phyloP scores from a whole-genome alignment of 768 basidiomycete species.

The Dentipellis fragilis region DNA sequence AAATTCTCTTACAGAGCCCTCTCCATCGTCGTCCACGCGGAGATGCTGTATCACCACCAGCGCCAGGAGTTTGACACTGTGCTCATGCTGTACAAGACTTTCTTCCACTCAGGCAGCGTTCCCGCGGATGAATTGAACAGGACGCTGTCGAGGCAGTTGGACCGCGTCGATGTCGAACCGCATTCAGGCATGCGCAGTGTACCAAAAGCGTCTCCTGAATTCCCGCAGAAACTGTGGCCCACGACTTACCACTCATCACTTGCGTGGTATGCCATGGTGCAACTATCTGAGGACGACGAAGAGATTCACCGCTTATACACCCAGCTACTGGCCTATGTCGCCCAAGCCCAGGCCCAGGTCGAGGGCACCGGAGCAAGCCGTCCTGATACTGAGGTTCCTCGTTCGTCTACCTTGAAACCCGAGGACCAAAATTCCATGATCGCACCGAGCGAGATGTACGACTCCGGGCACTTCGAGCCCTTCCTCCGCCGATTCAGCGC shows the following conservation, averaged over 20 bases:
- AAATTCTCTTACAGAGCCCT: neutral
- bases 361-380: constrained; percentile 7
- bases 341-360: neutral
- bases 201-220: constrained; percentile 13
- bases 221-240: constrained; percentile 22
- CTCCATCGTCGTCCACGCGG: constrained; percentile 14
- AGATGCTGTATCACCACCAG: constrained; percentile 16
- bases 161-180: constrained; percentile 1
- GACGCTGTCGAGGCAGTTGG: neutral
- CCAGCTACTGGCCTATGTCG: constrained; percentile 23
- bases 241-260: constrained; percentile 23
- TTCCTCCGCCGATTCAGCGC: constrained; percentile 37
- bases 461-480: constrained; percentile 37
- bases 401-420: neutral
- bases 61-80: constrained; percentile 4
- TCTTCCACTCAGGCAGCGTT: constrained; percentile 46
- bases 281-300: constrained; percentile 9
- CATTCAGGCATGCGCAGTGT: neutral
- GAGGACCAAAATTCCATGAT: neutral
- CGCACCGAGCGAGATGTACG: constrained; percentile 14
- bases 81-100: constrained; percentile 32
- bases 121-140: constrained; percentile 20
- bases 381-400: neutral
- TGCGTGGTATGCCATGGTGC: constrained; percentile 24
- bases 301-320: constrained; percentile 32